These are phyloP conservation scores for Pseudotsuga menziesii DNA, from an alignment of 75 land plant genomes.

Conservation along the genomic window DNA sequence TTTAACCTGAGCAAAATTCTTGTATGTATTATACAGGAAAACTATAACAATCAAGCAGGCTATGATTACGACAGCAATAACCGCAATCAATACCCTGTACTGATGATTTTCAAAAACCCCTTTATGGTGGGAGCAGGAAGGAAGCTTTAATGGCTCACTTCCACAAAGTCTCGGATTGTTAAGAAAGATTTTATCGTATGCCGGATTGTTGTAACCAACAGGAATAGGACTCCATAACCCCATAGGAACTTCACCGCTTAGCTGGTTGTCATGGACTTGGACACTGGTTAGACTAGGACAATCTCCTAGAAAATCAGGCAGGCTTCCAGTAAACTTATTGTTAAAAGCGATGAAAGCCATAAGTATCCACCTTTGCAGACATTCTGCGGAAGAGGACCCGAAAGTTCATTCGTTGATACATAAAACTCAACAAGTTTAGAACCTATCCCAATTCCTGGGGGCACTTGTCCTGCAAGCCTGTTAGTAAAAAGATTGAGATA, in stretches of 20 bases:
- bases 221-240: conserved; percentile 36
- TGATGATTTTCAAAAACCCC: not conserved
- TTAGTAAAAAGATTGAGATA: conserved; percentile 30
- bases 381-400: conserved; percentile 37
- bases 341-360: conserved; percentile 23
- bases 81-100: not conserved
- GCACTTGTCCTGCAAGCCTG: conserved; percentile 28
- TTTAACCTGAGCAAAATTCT: conserved; percentile 8
- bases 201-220: conserved; percentile 7
- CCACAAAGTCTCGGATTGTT: conserved; percentile 20
- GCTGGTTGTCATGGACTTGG: conserved; percentile 15
- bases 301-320: conserved; percentile 30
- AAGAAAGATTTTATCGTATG: conserved; percentile 30
- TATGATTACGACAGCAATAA: conserved; percentile 6
- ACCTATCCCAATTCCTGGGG: conserved; percentile 26
- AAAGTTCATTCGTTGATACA: conserved; percentile 26
- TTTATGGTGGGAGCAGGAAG: not conserved
- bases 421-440: conserved; percentile 26
- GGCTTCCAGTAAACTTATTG: conserved; percentile 30
- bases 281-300: conserved; percentile 19
- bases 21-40: not conserved
- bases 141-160: not conserved
- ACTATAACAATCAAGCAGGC: not conserved
- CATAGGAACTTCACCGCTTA: conserved; percentile 28
- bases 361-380: conserved; percentile 29